phyloP scores from a whole-genome alignment of 2,329 filamentous ascomycete genomes.

The Teratosphaeria destructans region DNA sequence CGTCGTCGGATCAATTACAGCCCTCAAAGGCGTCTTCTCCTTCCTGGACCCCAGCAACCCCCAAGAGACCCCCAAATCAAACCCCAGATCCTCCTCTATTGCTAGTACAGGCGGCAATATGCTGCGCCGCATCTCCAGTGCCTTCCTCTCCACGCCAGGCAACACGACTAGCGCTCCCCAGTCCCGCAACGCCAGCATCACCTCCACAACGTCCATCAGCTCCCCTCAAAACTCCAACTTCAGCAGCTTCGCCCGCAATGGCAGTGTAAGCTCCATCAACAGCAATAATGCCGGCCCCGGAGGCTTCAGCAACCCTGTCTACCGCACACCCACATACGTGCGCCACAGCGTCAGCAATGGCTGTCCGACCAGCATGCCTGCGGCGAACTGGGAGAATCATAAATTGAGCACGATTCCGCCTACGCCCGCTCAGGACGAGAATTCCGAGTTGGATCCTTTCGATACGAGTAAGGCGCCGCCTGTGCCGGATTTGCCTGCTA shows the following conservation, averaged over 20 bases:
- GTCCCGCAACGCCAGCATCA: constrained; percentile 14
- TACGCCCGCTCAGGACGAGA: constrained; percentile 27
- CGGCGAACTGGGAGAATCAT: constrained; percentile 21
- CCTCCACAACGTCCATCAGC: constrained; percentile 6
- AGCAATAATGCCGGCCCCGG: background rate
- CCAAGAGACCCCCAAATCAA: constrained; percentile 2
- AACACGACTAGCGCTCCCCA: background rate
- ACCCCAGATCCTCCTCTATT: constrained; percentile 16
- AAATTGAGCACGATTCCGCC: constrained; percentile 31
- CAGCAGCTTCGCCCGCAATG: constrained; percentile 6
- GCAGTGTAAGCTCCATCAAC: constrained; percentile 6
- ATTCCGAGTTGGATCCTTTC: constrained; percentile 27
- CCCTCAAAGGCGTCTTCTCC: constrained; percentile 36
- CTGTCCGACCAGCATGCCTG: constrained; percentile 31
- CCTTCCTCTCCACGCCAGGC: constrained; percentile 12
- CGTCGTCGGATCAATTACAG: constrained; percentile 31
- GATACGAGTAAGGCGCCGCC: constrained; percentile 17
- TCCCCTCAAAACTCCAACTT: constrained; percentile 1
- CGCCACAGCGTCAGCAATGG: constrained; percentile 27
- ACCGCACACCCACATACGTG: constrained; percentile 25
- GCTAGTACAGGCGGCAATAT: constrained; percentile 18
- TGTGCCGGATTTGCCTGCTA: constrained; percentile 13
- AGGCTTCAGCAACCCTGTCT: constrained; percentile 10
- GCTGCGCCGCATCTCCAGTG: constrained; percentile 25
- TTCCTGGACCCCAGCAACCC: constrained; percentile 28